A percentile compares a stretch with the other conserved stretches of the same genome.
Conservation (phyloP, 768 basidiomycete genomes). For the Xanthoconium purpureum region DNA sequence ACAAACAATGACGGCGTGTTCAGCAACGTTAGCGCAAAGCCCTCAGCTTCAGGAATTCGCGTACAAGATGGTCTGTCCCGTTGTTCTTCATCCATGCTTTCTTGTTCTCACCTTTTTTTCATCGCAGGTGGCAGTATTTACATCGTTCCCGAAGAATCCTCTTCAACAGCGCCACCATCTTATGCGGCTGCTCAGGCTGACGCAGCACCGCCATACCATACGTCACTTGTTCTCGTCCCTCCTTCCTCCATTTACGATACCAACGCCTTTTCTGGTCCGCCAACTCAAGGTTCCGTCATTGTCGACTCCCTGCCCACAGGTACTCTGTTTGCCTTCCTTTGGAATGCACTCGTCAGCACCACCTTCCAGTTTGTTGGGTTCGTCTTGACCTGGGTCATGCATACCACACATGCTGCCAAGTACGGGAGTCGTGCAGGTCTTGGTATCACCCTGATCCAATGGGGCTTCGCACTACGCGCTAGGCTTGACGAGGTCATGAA, state of each 20-base stretch:
- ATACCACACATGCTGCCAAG: constrained; percentile 90
- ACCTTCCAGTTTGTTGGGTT: constrained; percentile 98
- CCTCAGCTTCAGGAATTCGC: constrained; percentile 49
- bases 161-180: constrained; percentile 85
- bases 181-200: constrained; percentile 92
- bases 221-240: constrained; percentile 93
- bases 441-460: constrained; percentile 95
- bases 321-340: constrained; percentile 81
- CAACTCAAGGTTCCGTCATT: constrained; percentile 67
- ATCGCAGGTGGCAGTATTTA: constrained; percentile 65
- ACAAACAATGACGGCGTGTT: constrained; percentile 88
- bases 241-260: constrained; percentile 20
- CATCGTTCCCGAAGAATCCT: constrained; percentile 77
- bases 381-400: constrained; percentile 89
- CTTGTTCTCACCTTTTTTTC: constrained; percentile 2
- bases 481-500: constrained; percentile 43
- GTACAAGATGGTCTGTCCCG: constrained; percentile 50
- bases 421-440: constrained; percentile 92
- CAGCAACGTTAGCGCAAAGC: constrained; percentile 91
- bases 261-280: constrained; percentile 45
- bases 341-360: constrained; percentile 89
- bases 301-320: constrained; percentile 87
- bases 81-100: neutral
- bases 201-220: constrained; percentile 97
- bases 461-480: constrained; percentile 78